Base-by-base conservation (phyloP, 208 protist species). In the Trypanosoma caninum region DNA sequence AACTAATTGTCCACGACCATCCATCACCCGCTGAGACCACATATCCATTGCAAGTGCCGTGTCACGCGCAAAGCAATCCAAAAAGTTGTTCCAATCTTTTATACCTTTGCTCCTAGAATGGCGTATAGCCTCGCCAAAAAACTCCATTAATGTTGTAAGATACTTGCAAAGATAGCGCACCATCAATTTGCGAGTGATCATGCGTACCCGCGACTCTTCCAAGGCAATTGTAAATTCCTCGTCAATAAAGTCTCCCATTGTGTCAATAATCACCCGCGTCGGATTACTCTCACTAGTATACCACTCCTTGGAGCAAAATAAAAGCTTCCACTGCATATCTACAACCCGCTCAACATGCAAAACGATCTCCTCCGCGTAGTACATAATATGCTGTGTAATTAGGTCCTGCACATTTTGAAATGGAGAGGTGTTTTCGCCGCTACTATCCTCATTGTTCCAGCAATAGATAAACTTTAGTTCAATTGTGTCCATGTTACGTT, bases 351-450 rank as follows among this genome's bases (percentile, higher is more conserved):
- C 85, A 46, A 95, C 82, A 57, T 95, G 85, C 14, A 75, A 58
- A 25, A 74, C 74, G 59, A 95, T 91, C 70, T 95, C 89, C 37
- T 95, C 85, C 18, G 93, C 41, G 66, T 95, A 95, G 59, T 74
- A 91, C 27, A 90, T 72, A 18, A 69, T 71, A 51, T 80, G 60
- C 18, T 89, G 76, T n/a, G 80, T 64, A 7, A 95, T 64, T 13
- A 67, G 33, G 34, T 89, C 81, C 57, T 92, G 89, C 44, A 87
- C 73, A 28, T 70, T 59, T 51, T 84, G 72, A 60, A 95, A 95
- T 0, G 89, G 85, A 13, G 38, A 61, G 3, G 72, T 57, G 22
- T 66, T 46, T 44, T 58, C 53, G 16, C 45, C 61, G 2, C 41
- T 55, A 2, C 33, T 61, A 1, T 74, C 62, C 2, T 75, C 65